These are phyloP conservation scores for Yamadazyma dushanensis DNA, from an alignment of 1,139 yeast genomes.

Conservation along the genomic window DNA sequence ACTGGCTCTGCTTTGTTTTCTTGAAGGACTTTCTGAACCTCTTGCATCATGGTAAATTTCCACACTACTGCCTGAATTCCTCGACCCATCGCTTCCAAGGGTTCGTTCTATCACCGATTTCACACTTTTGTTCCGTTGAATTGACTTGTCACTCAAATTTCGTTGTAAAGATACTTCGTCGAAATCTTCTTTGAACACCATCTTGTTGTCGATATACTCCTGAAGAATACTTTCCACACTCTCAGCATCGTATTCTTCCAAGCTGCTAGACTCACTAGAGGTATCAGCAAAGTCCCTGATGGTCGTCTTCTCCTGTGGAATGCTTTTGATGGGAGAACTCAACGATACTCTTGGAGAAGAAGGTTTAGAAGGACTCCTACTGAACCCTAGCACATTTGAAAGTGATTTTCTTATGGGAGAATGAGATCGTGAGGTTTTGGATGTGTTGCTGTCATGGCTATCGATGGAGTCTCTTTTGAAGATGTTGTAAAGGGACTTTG, in stretches of 20 bases:
- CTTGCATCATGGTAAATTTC: slow-evolving; percentile 6
- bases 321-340: slow-evolving; percentile 4
- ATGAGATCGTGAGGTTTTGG: slow-evolving; percentile 7
- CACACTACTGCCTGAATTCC: slow-evolving; percentile 4
- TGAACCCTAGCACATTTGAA: slow-evolving; percentile 5
- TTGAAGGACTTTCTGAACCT: background rate
- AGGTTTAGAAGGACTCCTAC: background rate
- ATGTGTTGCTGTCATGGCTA: slow-evolving; percentile 27
- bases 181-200: slow-evolving; percentile 33
- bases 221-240: slow-evolving; percentile 35
- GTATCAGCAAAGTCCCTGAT: slow-evolving; percentile 47
- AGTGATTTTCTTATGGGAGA: slow-evolving; percentile 12
- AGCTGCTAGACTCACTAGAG: slow-evolving; percentile 27
- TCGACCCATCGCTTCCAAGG: slow-evolving; percentile 6
- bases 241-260: slow-evolving; percentile 25
- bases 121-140: slow-evolving; percentile 8
- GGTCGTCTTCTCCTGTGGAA: slow-evolving; percentile 15
- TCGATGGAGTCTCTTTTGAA: slow-evolving; percentile 28
- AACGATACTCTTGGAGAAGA: slow-evolving; percentile 21
- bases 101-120: slow-evolving; percentile 10
- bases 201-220: slow-evolving; percentile 25
- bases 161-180: slow-evolving; percentile 19
- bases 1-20: background rate
- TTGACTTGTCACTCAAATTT: no score
- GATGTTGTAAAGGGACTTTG: slow-evolving; percentile 27